Base-by-base conservation (phyloP, 495 filamentous ascomycete species). In the Amniculicola lignicola region DNA sequence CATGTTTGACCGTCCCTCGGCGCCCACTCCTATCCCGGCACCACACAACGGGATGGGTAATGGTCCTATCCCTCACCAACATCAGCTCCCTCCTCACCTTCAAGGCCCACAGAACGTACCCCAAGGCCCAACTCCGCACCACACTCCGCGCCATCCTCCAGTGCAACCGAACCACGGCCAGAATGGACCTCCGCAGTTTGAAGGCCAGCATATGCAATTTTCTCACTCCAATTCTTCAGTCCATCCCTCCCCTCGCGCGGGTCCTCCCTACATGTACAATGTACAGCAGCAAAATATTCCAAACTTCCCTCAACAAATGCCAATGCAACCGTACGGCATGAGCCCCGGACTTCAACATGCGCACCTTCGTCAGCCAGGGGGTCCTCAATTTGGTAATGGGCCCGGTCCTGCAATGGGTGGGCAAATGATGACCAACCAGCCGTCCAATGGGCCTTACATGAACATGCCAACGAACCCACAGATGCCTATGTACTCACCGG, bases 141-240 rank as follows among this genome's bases (percentile, higher is more conserved):
- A 68, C 23, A 63, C 59, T 1, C 67, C 65, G 19, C 70, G 66
- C 21, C 65, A 70, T 37, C 42, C 57, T 12, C 59, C 66, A 43
- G 59, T 61, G 6, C 69, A 71, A 28, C 65, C 61, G 12, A 64
- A 70, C 29, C 66, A 66, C 28, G 47, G 43, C 25, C 73, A 83
- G 24, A 77, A 75, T 25, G 74, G 75, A 9, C 76, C 83, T 36
- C 89, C 82, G 63, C 81, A 82, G 55, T 80, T 82, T 57, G 88
- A 94, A 54, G 87, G 88, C 51, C 89, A 93, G 66, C 81, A 88
- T 47, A 93, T 95, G 88, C 83, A 85, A 57, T 79, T 90, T 67
- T 89, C 85, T 25, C 83, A 85, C 16, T 85, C 64, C 0, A 54
- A 24, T 7, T 59, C 85, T 0, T 86, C 90, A 51, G 85, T 89